Conservation (phyloP, 2,329 filamentous ascomycete genomes). For the Penicillium aurantiogriseum region DNA sequence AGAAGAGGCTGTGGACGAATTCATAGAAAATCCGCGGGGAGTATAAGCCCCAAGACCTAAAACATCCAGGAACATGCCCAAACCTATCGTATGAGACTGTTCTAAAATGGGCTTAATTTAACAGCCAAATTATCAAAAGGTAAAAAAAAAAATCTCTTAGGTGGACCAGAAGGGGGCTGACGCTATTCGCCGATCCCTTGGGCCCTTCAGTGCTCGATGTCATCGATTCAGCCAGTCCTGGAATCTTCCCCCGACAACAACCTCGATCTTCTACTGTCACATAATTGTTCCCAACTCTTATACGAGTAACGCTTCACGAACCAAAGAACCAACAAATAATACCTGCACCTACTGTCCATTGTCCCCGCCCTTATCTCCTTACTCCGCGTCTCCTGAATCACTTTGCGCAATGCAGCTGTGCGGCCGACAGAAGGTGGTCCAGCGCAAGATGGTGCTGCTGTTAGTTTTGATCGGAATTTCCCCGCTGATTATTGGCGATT, state of each 20-base stretch:
- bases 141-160: neutral
- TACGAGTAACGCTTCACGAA: conserved; percentile 8
- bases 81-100: neutral
- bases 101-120: neutral
- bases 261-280: conserved; percentile 43
- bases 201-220: conserved; percentile 29
- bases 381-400: conserved; percentile 2
- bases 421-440: conserved; percentile 77
- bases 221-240: conserved; percentile 34
- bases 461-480: conserved; percentile 40
- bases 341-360: neutral
- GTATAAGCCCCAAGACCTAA: neutral
- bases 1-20: neutral
- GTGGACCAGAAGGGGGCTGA: conserved; percentile 50
- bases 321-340: conserved; percentile 5
- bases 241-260: conserved; percentile 23
- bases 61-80: neutral
- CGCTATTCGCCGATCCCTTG: conserved; percentile 48
- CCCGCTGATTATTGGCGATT: neutral
- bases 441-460: conserved; percentile 95
- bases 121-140: neutral
- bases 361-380: neutral
- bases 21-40: neutral
- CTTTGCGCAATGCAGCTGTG: conserved; percentile 55
- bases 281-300: conserved; percentile 2